These are phyloP conservation scores for Halenospora varia DNA, from an alignment of 495 filamentous ascomycete species.

Conservation along the genomic window DNA sequence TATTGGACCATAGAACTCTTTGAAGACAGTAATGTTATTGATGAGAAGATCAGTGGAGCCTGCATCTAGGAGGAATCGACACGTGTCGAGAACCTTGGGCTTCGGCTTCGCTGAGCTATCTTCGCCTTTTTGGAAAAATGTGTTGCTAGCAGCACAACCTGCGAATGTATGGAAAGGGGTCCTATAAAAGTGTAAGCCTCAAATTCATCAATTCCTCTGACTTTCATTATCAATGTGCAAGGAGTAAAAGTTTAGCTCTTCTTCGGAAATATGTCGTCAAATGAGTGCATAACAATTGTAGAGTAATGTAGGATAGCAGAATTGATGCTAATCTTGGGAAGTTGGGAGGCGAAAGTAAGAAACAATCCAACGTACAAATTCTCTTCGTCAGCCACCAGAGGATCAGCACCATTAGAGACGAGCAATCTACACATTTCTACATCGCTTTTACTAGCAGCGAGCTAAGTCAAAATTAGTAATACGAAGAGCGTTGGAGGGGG, in stretches of 20 bases:
- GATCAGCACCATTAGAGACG: background rate
- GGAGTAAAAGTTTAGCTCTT: too few species aligned
- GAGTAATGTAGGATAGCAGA: too few species aligned
- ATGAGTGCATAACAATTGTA: too few species aligned
- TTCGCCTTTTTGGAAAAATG: too few species aligned
- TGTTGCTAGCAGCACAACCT: background rate
- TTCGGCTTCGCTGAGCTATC: too few species aligned
- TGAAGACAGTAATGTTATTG: background rate
- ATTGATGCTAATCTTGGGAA: too few species aligned
- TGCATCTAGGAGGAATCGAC: background rate
- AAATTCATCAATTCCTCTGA: too few species aligned
- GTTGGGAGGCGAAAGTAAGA: too few species aligned
- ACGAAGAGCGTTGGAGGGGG: background rate
- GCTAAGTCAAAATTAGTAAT: background rate
- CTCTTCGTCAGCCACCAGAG: background rate
- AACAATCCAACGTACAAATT: background rate
- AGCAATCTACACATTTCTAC: conserved; percentile 4
- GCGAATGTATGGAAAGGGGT: background rate
- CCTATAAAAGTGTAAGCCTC: too few species aligned
- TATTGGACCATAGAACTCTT: background rate
- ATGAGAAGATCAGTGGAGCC: background rate
- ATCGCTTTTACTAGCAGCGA: background rate
- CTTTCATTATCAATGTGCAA: too few species aligned
- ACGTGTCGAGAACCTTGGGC: background rate
- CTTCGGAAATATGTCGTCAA: too few species aligned